These are phyloP conservation scores for Mycena olivaceomarginata DNA, from an alignment of 768 basidiomycete genomes.

Conservation along the genomic window DNA sequence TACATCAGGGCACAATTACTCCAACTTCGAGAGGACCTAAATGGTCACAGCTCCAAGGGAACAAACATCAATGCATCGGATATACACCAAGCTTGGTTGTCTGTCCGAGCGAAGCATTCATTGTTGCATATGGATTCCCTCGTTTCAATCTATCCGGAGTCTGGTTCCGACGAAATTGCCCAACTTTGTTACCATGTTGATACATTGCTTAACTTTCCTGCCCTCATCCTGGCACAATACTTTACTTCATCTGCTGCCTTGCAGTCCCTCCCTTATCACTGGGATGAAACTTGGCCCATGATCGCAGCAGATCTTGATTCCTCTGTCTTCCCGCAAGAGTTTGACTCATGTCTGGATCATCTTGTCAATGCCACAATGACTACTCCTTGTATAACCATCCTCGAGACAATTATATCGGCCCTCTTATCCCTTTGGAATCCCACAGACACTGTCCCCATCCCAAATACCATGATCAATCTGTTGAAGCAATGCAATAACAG, in stretches of 20 bases:
- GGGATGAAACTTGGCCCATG: neutral
- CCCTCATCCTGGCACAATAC: neutral
- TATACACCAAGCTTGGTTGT: neutral
- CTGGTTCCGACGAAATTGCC: neutral
- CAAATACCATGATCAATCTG: neutral
- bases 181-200: neutral
- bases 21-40: neutral
- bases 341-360: neutral
- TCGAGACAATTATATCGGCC: neutral
- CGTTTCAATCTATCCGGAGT: conserved; percentile 3
- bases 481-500: neutral
- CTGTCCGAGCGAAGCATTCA: neutral
- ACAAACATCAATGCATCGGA: neutral
- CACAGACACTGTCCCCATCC: neutral
- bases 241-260: neutral
- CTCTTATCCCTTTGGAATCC: neutral
- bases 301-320: neutral
- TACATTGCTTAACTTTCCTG: neutral
- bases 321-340: conserved; percentile 2
- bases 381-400: neutral
- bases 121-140: neutral
- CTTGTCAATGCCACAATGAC: neutral
- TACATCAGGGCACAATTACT: neutral
- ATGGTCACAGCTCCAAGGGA: neutral
- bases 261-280: neutral